Evolutionary conservation across 345 rosid species (phyloP).

Genomic region (Arabidopsis arenosa): DNA sequence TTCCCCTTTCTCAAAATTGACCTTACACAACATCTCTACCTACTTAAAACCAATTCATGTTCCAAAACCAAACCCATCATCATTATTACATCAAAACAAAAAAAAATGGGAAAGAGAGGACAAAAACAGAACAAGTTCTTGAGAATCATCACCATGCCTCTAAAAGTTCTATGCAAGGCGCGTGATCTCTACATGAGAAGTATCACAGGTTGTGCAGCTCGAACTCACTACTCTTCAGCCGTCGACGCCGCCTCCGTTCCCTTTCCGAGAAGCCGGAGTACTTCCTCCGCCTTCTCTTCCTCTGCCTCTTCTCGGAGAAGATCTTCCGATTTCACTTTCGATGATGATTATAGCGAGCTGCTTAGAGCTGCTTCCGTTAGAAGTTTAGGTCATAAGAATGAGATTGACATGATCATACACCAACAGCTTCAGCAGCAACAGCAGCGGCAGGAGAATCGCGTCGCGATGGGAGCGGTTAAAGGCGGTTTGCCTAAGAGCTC

Average conservation of each 20-base stretch:
- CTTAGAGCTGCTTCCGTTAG: slow-evolving; percentile 65
- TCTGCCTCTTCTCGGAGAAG: slow-evolving; percentile 30
- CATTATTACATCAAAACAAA: not conserved
- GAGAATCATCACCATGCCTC: slow-evolving; percentile 52
- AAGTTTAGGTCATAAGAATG: slow-evolving; percentile 57
- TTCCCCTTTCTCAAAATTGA: slow-evolving; percentile 17
- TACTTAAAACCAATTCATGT: slow-evolving; percentile 27
- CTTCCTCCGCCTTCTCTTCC: slow-evolving; percentile 46
- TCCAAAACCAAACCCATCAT: slow-evolving; percentile 23
- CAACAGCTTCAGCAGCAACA: slow-evolving; percentile 39
- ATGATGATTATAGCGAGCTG: slow-evolving; percentile 68
- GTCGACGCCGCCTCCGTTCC: slow-evolving; percentile 24
- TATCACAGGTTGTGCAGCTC: slow-evolving; percentile 55
- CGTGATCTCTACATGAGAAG: slow-evolving; percentile 72
- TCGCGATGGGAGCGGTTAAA: not conserved
- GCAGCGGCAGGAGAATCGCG: not conserved
- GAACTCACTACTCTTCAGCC: slow-evolving; percentile 43
- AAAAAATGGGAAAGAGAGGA: slow-evolving; percentile 30
- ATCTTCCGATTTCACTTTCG: slow-evolving; percentile 7
- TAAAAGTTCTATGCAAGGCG: slow-evolving; percentile 59
- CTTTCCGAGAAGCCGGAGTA: slow-evolving; percentile 68
- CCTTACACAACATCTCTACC: slow-evolving; percentile 20
- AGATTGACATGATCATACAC: slow-evolving; percentile 50
- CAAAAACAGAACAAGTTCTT: slow-evolving; percentile 52
- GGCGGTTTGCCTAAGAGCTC: slow-evolving; percentile 55